Base-by-base conservation (phyloP, 1,139 yeast species). In the Hansenula sp. region DNA sequence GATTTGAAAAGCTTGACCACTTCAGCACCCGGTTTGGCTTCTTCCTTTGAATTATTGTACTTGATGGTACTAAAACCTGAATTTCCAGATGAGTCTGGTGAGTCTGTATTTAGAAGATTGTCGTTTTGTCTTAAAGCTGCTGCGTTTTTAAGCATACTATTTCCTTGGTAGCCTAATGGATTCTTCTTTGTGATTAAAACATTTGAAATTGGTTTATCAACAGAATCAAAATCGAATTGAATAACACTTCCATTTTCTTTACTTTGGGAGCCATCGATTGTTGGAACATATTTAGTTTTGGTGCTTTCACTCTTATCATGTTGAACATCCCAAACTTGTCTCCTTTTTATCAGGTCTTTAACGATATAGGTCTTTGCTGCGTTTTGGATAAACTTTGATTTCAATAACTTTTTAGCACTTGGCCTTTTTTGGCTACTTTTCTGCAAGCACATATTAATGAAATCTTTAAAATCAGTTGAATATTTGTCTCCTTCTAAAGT, bases 391-490 rank as follows among this genome's bases (percentile, higher is more conserved):
- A 87, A 86, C 42, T 72, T 72, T 48, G 82, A 88, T 46, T 71
- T 73, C 39, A 84, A 63, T n/a, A 89, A 67, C 41, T 71, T 74
- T 13, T 66, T 58, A 0, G 94, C 88, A 15, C 78, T 66, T 5
- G 77, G 79, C 43, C 96, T 69, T 19, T 67, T 61, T 18, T 62
- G 61, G 0, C 95, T 89, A 48, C 78, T 77, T 51, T 83, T 79
- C 27, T 74, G 69, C 48, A 89, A 72, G 57, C 96, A 89, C 38
- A 67, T 67, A n/a, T 61, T 58, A 10, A 86, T 74, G 60, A 89
- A 89, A 48, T 84, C 85, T 47, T 72, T 77, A 51, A 84, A 62
- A 58, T 79, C 69, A 51, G 55, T 46, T 1, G 76, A 68, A 51
- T 66, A 58, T 13, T 62, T 55, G n/a, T 63, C 61, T 10, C 74